Conservation (phyloP, 768 basidiomycete genomes). For the Kondoa malvinella region DNA sequence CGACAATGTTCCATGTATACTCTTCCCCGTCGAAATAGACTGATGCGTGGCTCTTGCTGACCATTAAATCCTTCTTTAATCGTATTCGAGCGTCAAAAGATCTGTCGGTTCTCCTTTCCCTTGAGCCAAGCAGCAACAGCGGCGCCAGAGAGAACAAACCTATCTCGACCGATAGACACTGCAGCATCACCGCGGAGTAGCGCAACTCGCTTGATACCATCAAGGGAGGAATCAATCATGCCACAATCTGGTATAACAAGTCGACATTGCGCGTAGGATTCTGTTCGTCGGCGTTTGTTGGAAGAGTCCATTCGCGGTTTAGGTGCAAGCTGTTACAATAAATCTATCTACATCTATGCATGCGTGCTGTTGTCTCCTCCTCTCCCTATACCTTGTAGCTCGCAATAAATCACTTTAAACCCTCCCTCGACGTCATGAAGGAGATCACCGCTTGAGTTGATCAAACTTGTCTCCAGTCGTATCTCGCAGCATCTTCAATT, state of each 20-base stretch:
- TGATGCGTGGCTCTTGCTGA: background rate
- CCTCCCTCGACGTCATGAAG: no score
- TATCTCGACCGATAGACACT: background rate
- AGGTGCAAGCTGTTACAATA: background rate
- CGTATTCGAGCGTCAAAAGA: background rate
- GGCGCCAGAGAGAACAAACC: background rate
- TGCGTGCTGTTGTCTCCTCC: no score
- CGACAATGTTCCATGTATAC: background rate
- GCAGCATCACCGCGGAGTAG: background rate
- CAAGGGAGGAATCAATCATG: background rate
- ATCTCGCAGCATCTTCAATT: background rate
- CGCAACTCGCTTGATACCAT: background rate
- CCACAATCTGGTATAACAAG: background rate
- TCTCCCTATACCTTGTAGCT: no score
- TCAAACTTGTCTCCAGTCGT: background rate
- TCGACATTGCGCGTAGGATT: background rate
- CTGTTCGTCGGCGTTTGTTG: background rate
- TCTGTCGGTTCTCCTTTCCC: background rate
- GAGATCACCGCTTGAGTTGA: no score
- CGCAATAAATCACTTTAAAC: no score
- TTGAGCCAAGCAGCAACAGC: background rate
- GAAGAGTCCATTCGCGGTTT: background rate
- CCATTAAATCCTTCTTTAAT: background rate
- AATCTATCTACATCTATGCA: no score
- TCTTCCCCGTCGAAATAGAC: background rate